Evolutionary conservation across 1,284 basidiomycete genomes (phyloP).

Genomic region (Phylloboletellus chloephorus): DNA sequence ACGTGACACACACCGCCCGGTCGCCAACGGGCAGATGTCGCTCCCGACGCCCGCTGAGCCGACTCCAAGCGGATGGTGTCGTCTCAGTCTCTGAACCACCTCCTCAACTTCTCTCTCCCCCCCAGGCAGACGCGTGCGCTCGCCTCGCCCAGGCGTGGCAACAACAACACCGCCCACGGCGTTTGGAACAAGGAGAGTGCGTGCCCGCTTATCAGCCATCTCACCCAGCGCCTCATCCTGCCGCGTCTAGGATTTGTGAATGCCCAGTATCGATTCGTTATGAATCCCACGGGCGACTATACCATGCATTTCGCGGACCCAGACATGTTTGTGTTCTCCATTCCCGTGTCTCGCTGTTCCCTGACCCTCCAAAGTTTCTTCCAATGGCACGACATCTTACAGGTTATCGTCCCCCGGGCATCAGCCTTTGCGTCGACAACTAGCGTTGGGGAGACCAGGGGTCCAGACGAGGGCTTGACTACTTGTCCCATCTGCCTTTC

Average conservation of each 20-base stretch:
- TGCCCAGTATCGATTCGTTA: constrained; percentile 89
- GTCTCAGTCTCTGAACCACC: constrained; percentile 63
- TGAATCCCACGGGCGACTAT: constrained; percentile 89
- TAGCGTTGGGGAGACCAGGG: constrained; percentile 34
- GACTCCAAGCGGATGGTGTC: constrained; percentile 59
- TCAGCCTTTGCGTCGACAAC: constrained; percentile 56
- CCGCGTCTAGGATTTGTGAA: constrained; percentile 74
- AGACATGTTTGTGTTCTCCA: constrained; percentile 65
- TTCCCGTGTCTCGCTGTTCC: constrained; percentile 3
- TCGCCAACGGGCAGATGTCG: constrained; percentile 21
- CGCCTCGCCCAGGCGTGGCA: constrained; percentile 66
- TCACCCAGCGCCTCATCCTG: constrained; percentile 10
- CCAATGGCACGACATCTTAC: constrained; percentile 95
- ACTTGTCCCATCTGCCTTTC: constrained; percentile 95
- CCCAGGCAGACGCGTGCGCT: constrained; percentile 62
- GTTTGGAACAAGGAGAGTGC: constrained; percentile 84
- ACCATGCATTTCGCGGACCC: constrained; percentile 94
- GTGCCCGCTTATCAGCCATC: constrained; percentile 32
- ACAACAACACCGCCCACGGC: constrained; percentile 55
- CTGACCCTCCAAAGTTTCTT: constrained; percentile 59
- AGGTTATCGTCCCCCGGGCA: constrained; percentile 85
- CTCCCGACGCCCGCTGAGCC: constrained; percentile 38
- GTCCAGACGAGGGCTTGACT: constrained; percentile 55
- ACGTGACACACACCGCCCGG: constrained; percentile 27
- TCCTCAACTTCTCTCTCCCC: constrained; percentile 82